phyloP scores from a whole-genome alignment of 345 rosid species.

The Trapa bicornis region DNA sequence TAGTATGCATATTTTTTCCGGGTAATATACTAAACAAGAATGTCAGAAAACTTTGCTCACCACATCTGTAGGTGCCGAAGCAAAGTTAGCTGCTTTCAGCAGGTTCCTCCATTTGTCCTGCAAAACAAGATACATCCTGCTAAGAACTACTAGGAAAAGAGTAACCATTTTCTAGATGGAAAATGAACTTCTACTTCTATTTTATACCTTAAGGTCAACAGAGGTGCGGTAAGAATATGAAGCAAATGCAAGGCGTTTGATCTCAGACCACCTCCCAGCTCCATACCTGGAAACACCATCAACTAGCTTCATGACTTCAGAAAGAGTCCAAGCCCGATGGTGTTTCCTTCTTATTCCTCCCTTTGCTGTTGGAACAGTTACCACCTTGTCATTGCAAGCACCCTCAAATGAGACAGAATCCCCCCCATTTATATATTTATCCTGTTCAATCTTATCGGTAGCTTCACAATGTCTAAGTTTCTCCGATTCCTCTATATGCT shows the following conservation, averaged over 20 bases:
- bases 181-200: not conserved
- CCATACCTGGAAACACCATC: conserved; percentile 94
- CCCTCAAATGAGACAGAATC: conserved; percentile 34
- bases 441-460: conserved; percentile 16
- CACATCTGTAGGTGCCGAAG: conserved; percentile 53
- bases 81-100: conserved; percentile 79
- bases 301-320: conserved; percentile 75
- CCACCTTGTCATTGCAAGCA: conserved; percentile 36
- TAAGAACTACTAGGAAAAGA: not conserved
- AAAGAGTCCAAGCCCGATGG: conserved; percentile 93
- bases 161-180: not conserved
- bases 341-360: conserved; percentile 80
- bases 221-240: conserved; percentile 81
- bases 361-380: conserved; percentile 37
- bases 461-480: conserved; percentile 17
- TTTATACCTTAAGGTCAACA: conserved; percentile 86
- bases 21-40: too few species aligned
- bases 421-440: conserved; percentile 26
- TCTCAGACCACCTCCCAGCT: conserved; percentile 97
- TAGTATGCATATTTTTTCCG: not conserved
- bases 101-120: conserved; percentile 98
- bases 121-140: conserved; percentile 5
- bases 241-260: conserved; percentile 71
- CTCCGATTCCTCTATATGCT: conserved; percentile 26
- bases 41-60: conserved; percentile 19